Evolutionary conservation across 2,329 filamentous ascomycete species (phyloP).

Genomic region (Fusarium sulawesiense): DNA sequence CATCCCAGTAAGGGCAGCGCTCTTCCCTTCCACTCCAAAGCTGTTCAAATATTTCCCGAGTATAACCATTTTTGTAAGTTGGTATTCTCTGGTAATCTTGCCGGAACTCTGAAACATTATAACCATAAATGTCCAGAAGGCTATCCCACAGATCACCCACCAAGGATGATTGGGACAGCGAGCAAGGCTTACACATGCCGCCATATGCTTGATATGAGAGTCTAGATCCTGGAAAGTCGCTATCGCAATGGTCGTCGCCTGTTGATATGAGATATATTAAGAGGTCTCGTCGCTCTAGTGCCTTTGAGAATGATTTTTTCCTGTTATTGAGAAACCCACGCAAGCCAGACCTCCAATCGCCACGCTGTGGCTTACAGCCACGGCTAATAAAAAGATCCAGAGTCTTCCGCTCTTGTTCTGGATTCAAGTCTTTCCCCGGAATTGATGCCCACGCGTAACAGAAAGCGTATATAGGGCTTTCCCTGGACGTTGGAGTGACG

Average conservation of each 20-base stretch:
- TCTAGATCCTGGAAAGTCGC: too few species aligned
- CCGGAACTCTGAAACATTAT: neutral
- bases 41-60: neutral
- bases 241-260: too few species aligned
- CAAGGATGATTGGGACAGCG: rapidly evolving
- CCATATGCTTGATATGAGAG: neutral
- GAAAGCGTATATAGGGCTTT: neutral
- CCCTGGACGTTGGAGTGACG: too few species aligned
- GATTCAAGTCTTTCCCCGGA: neutral
- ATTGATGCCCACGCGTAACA: neutral
- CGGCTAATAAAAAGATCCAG: neutral
- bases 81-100: rapidly evolving
- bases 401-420: neutral
- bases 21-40: neutral
- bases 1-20: conserved; percentile 5
- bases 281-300: neutral
- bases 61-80: neutral
- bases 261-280: neutral
- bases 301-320: neutral
- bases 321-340: neutral
- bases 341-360: neutral
- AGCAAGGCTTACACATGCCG: neutral
- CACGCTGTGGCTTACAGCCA: neutral
- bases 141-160: neutral
- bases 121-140: neutral